These are phyloP conservation scores for Pichia membranifaciens DNA, from an alignment of 805 yeast genomes.

Conservation along the genomic window DNA sequence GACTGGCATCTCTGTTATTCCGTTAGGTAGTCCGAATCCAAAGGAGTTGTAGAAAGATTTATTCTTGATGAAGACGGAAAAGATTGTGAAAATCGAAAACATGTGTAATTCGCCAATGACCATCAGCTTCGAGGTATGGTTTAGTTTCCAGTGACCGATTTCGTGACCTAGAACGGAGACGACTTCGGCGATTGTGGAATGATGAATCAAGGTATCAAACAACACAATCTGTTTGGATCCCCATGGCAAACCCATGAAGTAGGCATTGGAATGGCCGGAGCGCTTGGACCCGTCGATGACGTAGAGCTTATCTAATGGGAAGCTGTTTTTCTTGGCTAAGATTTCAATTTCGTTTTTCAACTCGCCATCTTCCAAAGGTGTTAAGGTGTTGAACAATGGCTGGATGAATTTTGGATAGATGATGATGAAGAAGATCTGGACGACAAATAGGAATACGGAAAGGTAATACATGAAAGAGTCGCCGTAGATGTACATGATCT, in stretches of 20 bases:
- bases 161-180: slow-evolving; percentile 98
- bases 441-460: slow-evolving; percentile 60
- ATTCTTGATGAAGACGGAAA: slow-evolving; percentile 77
- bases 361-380: slow-evolving; percentile 87
- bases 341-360: slow-evolving; percentile 74
- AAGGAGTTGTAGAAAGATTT: slow-evolving; percentile 69
- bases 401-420: slow-evolving; percentile 80
- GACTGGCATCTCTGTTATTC: slow-evolving; percentile 52
- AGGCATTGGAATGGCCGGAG: slow-evolving; percentile 95
- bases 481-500: slow-evolving; percentile 75
- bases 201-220: slow-evolving; percentile 83
- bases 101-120: slow-evolving; percentile 58
- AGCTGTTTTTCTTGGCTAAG: slow-evolving; percentile 66
- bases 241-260: slow-evolving; percentile 95
- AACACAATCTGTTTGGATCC: slow-evolving; percentile 86
- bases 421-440: slow-evolving; percentile 71
- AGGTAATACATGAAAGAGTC: slow-evolving; percentile 76
- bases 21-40: slow-evolving; percentile 48
- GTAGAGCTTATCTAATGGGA: slow-evolving; percentile 80
- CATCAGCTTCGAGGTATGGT: slow-evolving; percentile 78
- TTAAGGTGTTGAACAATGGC: slow-evolving; percentile 88
- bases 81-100: slow-evolving; percentile 60
- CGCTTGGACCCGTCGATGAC: slow-evolving; percentile 97
- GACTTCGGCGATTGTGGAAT: slow-evolving; percentile 70
- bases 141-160: slow-evolving; percentile 94